Conservation (phyloP, 331 rosid genomes). For the Ulmus americana region DNA sequence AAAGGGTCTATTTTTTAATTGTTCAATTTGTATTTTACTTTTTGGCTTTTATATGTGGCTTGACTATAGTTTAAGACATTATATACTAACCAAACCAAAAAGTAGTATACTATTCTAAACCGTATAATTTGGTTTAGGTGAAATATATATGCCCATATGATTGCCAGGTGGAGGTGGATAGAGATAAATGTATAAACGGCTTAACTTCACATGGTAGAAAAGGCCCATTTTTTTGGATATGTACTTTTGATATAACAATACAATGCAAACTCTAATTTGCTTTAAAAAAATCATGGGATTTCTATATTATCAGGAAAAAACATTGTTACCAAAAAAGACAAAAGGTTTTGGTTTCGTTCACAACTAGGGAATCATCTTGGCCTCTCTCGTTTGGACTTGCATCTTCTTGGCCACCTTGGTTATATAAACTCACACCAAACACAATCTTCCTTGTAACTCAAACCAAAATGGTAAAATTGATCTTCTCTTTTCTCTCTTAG, state of each 20-base stretch:
- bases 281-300: neutral
- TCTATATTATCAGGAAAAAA: neutral
- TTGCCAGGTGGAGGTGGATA: neutral
- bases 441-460: slow-evolving; percentile 9
- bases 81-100: neutral
- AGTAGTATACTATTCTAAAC: neutral
- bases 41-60: neutral
- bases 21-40: too few species aligned
- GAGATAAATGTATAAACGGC: neutral
- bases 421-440: neutral
- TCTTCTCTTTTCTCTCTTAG: neutral
- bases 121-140: neutral
- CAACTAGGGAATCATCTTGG: slow-evolving; percentile 31
- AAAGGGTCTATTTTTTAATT: too few species aligned
- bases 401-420: slow-evolving; percentile 6
- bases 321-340: neutral
- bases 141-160: neutral
- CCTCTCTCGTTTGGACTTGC: slow-evolving; percentile 22
- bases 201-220: too few species aligned
- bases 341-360: slow-evolving; percentile 26
- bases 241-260: too few species aligned
- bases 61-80: neutral
- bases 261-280: neutral
- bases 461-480: slow-evolving; percentile 34
- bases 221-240: too few species aligned